These are phyloP conservation scores for Candida pini DNA, from an alignment of 805 yeast genomes.

Conservation along the genomic window DNA sequence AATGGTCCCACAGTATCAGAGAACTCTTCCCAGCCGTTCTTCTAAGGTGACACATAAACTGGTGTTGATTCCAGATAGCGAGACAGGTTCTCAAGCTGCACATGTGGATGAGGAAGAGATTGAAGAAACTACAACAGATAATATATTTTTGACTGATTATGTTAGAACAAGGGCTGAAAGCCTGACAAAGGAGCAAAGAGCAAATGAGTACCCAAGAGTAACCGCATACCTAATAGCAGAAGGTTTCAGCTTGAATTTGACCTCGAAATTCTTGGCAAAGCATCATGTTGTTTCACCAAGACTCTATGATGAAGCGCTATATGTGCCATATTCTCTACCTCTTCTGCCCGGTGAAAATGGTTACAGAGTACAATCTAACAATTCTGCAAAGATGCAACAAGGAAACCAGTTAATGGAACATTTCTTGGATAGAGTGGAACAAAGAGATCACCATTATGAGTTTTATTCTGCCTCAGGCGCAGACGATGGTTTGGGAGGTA, in stretches of 20 bases:
- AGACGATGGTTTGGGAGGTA: conserved; percentile 11
- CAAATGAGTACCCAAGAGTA: conserved; percentile 68
- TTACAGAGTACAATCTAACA: conserved; percentile 67
- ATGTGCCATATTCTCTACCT: conserved; percentile 85
- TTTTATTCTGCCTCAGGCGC: conserved; percentile 77
- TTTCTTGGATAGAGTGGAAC: conserved; percentile 74
- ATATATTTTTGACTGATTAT: conserved; percentile 27
- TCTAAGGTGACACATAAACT: conserved; percentile 82
- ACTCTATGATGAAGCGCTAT: conserved; percentile 86
- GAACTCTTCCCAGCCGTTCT: conserved; percentile 63
- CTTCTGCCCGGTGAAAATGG: conserved; percentile 80
- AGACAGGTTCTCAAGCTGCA: conserved; percentile 10
- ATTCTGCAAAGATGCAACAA: conserved; percentile 34
- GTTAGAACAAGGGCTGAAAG: conserved; percentile 42
- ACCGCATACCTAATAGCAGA: conserved; percentile 92
- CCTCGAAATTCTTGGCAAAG: conserved; percentile 57
- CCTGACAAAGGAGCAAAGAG: conserved; percentile 53
- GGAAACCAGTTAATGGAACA: conserved; percentile 59
- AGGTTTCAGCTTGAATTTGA: conserved; percentile 59
- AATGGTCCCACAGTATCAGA: conserved; percentile 43
- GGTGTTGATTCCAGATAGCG: conserved; percentile 75
- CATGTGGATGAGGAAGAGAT: conserved; percentile 6
- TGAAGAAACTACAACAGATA: conserved; percentile 27
- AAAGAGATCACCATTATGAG: conserved; percentile 86
- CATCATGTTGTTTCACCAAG: conserved; percentile 84